A percentile compares a stretch with the other conserved stretches of the same genome.
Evolutionary conservation across 2,329 filamentous ascomycete species (phyloP).

Genomic region (Curvularia hawaiiensis): DNA sequence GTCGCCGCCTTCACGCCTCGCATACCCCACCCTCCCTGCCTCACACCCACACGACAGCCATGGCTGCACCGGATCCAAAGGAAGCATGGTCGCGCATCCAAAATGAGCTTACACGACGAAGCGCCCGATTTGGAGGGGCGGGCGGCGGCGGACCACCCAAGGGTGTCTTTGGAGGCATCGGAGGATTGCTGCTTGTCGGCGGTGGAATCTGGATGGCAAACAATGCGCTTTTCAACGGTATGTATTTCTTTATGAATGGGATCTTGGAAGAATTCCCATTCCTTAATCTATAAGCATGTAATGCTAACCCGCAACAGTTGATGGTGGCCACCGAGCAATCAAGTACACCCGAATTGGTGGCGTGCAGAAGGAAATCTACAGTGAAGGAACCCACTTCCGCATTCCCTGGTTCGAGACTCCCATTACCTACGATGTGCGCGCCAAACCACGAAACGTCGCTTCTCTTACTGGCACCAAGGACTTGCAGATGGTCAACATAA

Average conservation of each 20-base stretch:
- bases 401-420: slow-evolving; percentile 98
- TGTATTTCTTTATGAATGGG: slow-evolving; percentile 14
- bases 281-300: background rate
- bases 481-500: slow-evolving; percentile 99
- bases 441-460: slow-evolving; percentile 94
- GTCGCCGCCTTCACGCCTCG: slow-evolving; percentile 35
- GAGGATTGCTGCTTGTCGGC: slow-evolving; percentile 59
- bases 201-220: slow-evolving; percentile 62
- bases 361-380: slow-evolving; percentile 95
- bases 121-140: slow-evolving; percentile 54
- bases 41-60: slow-evolving; percentile 28
- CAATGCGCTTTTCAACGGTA: slow-evolving; percentile 73
- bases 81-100: slow-evolving; percentile 71
- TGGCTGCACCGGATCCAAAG: slow-evolving; percentile 60
- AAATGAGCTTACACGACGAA: slow-evolving; percentile 59
- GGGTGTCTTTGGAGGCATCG: slow-evolving; percentile 61
- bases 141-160: slow-evolving; percentile 55
- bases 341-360: slow-evolving; percentile 94
- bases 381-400: slow-evolving; percentile 94
- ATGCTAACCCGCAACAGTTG: slow-evolving; percentile 62
- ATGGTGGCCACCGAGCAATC: slow-evolving; percentile 98
- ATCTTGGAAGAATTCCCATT: background rate
- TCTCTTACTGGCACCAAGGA: slow-evolving; percentile 99
- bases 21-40: slow-evolving; percentile 39
- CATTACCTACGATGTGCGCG: slow-evolving; percentile 96